phyloP scores from a whole-genome alignment of 2,329 filamentous ascomycete genomes.

The Trichoderma sp. region DNA sequence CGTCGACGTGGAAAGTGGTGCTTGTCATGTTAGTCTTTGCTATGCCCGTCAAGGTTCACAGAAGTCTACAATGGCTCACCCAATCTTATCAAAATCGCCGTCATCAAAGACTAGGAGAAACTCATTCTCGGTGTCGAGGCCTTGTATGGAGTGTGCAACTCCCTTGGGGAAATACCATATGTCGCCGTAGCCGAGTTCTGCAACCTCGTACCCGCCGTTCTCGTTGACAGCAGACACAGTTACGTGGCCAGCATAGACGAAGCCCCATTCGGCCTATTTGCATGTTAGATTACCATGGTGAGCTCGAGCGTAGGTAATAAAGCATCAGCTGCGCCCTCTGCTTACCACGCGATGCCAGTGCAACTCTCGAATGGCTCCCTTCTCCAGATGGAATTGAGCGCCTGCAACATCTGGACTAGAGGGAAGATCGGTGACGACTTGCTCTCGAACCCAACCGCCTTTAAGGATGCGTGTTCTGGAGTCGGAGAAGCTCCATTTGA shows the following conservation, averaged over 20 bases:
- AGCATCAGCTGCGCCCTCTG: conserved; percentile 28
- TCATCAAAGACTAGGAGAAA: conserved; percentile 68
- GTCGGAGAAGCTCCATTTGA: conserved; percentile 71
- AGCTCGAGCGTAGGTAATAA: neutral
- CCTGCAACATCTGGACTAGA: conserved; percentile 66
- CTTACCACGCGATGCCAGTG: conserved; percentile 69
- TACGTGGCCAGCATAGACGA: conserved; percentile 60
- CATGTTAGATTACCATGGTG: neutral
- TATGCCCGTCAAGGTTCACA: too few species aligned
- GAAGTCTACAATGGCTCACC: conserved; percentile 41
- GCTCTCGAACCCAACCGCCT: conserved; percentile 67
- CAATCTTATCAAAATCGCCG: conserved; percentile 64
- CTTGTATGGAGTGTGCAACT: conserved; percentile 63
- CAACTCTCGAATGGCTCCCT: conserved; percentile 65
- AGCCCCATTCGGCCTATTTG: conserved; percentile 65
- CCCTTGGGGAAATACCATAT: conserved; percentile 72
- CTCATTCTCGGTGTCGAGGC: conserved; percentile 66
- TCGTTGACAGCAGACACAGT: conserved; percentile 64
- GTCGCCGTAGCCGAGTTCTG: conserved; percentile 61
- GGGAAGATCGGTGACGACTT: conserved; percentile 67
- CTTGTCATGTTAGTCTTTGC: conserved; percentile 36
- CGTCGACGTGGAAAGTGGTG: conserved; percentile 71
- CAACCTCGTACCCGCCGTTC: conserved; percentile 56
- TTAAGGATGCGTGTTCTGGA: conserved; percentile 63
- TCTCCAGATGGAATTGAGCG: conserved; percentile 68